These are phyloP conservation scores for Trichoderma virens DNA, from an alignment of 495 filamentous ascomycete genomes.

Conservation along the genomic window DNA sequence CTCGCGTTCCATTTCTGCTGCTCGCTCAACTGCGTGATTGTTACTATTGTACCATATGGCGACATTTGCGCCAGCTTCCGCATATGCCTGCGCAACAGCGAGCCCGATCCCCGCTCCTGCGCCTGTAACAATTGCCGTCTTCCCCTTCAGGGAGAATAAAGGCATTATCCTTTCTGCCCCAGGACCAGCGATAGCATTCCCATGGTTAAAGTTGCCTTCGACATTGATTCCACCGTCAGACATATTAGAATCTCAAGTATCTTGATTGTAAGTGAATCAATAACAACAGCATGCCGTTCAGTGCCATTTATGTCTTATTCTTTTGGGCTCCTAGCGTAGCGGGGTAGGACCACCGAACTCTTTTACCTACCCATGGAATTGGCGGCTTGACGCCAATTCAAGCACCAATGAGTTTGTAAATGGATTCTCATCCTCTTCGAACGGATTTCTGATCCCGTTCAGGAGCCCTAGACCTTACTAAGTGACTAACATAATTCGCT, in stretches of 20 bases:
- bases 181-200: constrained; percentile 41
- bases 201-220: constrained; percentile 48
- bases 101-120: constrained; percentile 77
- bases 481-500: not conserved
- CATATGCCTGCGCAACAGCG: constrained; percentile 61
- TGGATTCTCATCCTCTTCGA: not conserved
- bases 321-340: not conserved
- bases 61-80: constrained; percentile 81
- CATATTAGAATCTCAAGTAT: not conserved
- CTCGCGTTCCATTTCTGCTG: constrained; percentile 60
- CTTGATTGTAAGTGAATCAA: not conserved
- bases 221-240: not conserved
- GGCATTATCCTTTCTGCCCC: constrained; percentile 49
- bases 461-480: not conserved
- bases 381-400: not conserved
- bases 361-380: not conserved
- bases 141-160: constrained; percentile 75
- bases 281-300: not conserved
- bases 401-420: not conserved
- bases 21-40: constrained; percentile 57
- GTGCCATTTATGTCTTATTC: not conserved
- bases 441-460: not conserved
- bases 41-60: constrained; percentile 83
- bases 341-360: not conserved
- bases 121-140: constrained; percentile 76